Evolutionary conservation across 2,329 filamentous ascomycete genomes (phyloP).

Genomic region (Cryphonectria nitschkei): DNA sequence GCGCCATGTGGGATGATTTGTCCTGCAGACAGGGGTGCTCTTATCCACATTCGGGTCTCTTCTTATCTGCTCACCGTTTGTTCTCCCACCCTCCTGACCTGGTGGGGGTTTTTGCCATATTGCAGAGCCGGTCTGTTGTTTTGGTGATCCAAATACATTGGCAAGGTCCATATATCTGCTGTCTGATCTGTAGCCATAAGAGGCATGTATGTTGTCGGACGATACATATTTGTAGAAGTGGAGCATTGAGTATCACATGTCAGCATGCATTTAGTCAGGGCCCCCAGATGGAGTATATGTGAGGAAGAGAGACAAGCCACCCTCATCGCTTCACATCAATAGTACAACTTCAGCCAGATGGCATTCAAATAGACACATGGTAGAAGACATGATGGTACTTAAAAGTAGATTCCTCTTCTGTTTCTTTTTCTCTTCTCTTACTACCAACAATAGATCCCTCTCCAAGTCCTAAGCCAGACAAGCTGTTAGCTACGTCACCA

Average conservation of each 20-base stretch:
- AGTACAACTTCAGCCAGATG: background rate
- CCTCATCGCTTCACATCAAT: background rate
- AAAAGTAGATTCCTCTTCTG: background rate
- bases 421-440: background rate
- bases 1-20: slow-evolving; percentile 17
- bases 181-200: background rate
- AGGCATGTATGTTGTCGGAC: background rate
- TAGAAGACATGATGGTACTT: background rate
- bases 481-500: slow-evolving; percentile 12
- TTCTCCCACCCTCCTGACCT: background rate
- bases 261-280: background rate
- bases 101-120: background rate
- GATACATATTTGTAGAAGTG: background rate
- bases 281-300: background rate
- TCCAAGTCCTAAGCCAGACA: background rate
- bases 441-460: background rate
- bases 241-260: slow-evolving; percentile 2
- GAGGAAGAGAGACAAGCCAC: background rate
- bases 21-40: slow-evolving; percentile 12
- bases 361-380: background rate
- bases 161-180: background rate
- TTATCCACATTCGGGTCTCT: slow-evolving; percentile 3
- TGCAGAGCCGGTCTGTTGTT: background rate
- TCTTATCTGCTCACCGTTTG: slow-evolving; percentile 6
- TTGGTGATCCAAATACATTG: background rate